Evolutionary conservation across 495 filamentous ascomycete genomes (phyloP).

Genomic region (Talaromyces thailandensis): DNA sequence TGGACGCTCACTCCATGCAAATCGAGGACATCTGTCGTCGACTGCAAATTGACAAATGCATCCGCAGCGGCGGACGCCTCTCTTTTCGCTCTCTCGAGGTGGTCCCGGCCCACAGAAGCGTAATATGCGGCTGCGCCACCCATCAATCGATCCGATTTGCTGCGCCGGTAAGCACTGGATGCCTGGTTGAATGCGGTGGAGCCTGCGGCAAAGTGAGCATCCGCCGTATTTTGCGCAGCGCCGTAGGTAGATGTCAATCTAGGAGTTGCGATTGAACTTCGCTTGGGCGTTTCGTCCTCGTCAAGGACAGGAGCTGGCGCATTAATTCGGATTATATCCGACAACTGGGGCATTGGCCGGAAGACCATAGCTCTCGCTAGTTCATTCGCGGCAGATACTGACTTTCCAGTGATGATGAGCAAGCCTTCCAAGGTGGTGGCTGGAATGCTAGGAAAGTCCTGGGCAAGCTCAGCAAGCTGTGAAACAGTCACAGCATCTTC

Average conservation of each 20-base stretch:
- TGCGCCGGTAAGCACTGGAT: conserved; percentile 48
- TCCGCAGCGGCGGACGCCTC: conserved; percentile 47
- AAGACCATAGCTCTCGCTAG: conserved; percentile 43
- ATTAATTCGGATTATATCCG: conserved; percentile 31
- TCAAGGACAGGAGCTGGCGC: conserved; percentile 21
- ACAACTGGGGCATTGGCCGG: conserved; percentile 22
- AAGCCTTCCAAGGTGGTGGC: conserved; percentile 37
- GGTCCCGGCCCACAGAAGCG: conserved; percentile 45
- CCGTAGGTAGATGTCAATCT: conserved; percentile 14
- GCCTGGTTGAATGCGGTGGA: conserved; percentile 50
- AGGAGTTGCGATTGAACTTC: conserved; percentile 6
- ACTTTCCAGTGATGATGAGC: conserved; percentile 45
- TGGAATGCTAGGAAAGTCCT: conserved; percentile 43
- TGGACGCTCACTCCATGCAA: conserved; percentile 77
- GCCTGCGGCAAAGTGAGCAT: conserved; percentile 31
- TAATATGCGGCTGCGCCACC: conserved; percentile 62
- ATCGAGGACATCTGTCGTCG: conserved; percentile 51
- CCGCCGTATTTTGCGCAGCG: conserved; percentile 17
- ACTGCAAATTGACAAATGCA: conserved; percentile 51
- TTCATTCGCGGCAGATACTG: conserved; percentile 46
- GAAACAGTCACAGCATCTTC: conserved; percentile 34
- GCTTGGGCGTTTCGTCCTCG: conserved; percentile 16
- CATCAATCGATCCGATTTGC: conserved; percentile 57
- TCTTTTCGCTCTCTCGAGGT: conserved; percentile 33
- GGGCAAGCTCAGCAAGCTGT: conserved; percentile 43